Percentiles rank a stretch among this genome's conserved stretches.
Evolutionary conservation across 176 grass and related monocot species (phyloP).

Genomic region (Oryza longistaminata): DNA sequence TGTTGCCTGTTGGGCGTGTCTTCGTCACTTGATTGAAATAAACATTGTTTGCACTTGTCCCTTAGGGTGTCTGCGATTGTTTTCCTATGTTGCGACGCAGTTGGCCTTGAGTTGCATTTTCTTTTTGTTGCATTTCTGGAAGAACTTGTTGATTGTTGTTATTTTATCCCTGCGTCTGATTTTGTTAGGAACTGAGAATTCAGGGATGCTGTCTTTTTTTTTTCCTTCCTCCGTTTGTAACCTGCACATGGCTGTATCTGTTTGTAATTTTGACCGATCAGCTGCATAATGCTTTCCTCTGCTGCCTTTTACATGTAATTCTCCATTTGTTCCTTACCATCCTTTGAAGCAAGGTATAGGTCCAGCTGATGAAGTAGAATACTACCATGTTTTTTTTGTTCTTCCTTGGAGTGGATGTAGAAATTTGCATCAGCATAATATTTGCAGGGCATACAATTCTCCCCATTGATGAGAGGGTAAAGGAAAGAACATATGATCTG

Average conservation of each 20-base stretch:
- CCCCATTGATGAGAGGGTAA: neutral
- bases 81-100: neutral
- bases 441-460: neutral
- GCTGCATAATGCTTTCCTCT: neutral
- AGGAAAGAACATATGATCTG: neutral
- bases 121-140: conserved; percentile 10
- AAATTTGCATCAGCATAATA: neutral
- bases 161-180: conserved; percentile 27
- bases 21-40: conserved; percentile 26
- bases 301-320: neutral
- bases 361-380: neutral
- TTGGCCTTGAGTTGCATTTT: conserved; percentile 19
- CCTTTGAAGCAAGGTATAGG: neutral
- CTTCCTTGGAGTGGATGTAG: neutral
- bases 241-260: neutral
- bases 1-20: conserved; percentile 23
- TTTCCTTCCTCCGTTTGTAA: neutral
- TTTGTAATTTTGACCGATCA: neutral
- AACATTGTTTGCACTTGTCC: neutral
- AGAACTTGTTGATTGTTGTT: neutral
- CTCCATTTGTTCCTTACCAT: neutral
- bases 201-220: conserved; percentile 17
- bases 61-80: neutral
- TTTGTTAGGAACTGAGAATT: conserved; percentile 33
- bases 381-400: neutral